Conservation (phyloP, 352 stramenopile species). For the Pythium periplocum region DNA sequence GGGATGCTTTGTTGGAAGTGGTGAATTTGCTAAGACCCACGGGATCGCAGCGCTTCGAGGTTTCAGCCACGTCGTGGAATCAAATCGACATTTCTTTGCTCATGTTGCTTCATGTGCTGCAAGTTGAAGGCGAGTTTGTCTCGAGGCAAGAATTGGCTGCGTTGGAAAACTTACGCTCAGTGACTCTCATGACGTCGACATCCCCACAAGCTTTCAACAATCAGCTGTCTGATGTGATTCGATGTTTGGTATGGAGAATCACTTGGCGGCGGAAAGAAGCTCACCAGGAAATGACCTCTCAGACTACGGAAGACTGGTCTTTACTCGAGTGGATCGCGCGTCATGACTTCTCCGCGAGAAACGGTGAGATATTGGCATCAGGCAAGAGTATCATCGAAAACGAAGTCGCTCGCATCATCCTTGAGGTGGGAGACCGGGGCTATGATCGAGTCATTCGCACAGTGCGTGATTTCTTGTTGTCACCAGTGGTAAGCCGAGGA, state of each 20-base stretch:
- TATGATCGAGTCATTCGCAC: no score
- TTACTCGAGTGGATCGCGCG: no score
- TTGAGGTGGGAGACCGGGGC: no score
- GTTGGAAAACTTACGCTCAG: not conserved
- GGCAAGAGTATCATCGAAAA: no score
- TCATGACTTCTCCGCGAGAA: no score
- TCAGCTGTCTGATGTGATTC: not conserved
- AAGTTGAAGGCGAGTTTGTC: not conserved
- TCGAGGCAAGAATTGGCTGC: conserved; percentile 1
- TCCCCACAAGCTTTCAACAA: not conserved
- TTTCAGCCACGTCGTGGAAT: conserved; percentile 1
- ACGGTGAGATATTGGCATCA: no score
- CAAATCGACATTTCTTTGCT: conserved; percentile 2
- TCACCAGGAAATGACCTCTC: no score
- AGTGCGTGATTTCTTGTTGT: no score
- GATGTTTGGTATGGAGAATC: not conserved
- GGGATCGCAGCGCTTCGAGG: not conserved
- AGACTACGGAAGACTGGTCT: no score
- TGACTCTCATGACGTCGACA: not conserved
- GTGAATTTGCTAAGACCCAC: conserved; percentile 2
- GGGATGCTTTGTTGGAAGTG: not conserved
- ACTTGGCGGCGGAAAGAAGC: no score
- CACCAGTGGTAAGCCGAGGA: no score
- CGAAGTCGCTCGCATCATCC: no score
- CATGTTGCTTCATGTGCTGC: not conserved